Evolutionary conservation across 257 asterid genomes (phyloP).

Genomic region (Salvia hispanica): DNA sequence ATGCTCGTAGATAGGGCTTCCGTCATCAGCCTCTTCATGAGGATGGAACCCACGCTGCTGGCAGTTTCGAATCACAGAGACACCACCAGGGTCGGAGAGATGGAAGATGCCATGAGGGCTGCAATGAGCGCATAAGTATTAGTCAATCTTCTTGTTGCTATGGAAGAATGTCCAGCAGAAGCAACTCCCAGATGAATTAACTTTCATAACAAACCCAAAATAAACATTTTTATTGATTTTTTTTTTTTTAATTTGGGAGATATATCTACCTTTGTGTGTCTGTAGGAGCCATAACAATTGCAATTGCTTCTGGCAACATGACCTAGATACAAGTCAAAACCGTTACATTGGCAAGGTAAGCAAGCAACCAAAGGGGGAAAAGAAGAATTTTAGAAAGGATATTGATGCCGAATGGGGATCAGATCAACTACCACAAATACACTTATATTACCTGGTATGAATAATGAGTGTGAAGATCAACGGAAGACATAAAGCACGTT

Average conservation of each 20-base stretch:
- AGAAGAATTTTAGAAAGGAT: not conserved
- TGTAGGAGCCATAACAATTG: slow-evolving; percentile 97
- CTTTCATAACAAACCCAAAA: not conserved
- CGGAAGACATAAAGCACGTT: slow-evolving; percentile 96
- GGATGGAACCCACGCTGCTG: slow-evolving; percentile 95
- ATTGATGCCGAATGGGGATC: slow-evolving; percentile 13
- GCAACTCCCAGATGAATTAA: not conserved
- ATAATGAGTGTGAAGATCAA: slow-evolving; percentile 97
- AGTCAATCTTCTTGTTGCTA: not conserved
- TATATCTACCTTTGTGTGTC: slow-evolving; percentile 54
- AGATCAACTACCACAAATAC: slow-evolving; percentile 10
- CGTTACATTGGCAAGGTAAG: not conserved
- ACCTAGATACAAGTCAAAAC: slow-evolving; percentile 51
- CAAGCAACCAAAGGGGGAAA: not conserved
- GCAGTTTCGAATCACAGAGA: slow-evolving; percentile 71
- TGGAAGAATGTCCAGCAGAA: not conserved
- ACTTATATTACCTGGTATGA: slow-evolving; percentile 80
- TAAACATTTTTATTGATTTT: not conserved
- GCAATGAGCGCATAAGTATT: slow-evolving; percentile 30
- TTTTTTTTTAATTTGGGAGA: not conserved
- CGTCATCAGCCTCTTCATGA: slow-evolving; percentile 92
- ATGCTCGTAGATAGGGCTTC: slow-evolving; percentile 83
- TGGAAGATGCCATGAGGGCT: slow-evolving; percentile 97
- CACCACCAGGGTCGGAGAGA: slow-evolving; percentile 92
- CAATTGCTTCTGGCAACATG: slow-evolving; percentile 94